These are phyloP conservation scores for Collybiopsis confluens DNA, from an alignment of 768 basidiomycete species.

Conservation along the genomic window DNA sequence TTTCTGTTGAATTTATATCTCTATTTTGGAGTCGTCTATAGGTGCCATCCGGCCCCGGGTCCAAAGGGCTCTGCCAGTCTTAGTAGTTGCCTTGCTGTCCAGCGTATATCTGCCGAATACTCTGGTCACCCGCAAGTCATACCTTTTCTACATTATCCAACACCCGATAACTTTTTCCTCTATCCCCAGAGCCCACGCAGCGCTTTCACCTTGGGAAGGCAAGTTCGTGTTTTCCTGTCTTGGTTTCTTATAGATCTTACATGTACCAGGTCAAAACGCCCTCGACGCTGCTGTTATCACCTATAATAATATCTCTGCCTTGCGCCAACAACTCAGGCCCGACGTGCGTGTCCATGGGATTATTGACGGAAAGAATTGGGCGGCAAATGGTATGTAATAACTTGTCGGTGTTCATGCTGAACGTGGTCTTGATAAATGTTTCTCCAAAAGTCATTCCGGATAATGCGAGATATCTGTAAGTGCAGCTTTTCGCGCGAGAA, in stretches of 20 bases:
- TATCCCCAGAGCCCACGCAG: conserved; percentile 62
- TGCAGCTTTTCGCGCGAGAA: no score
- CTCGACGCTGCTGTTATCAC: conserved; percentile 82
- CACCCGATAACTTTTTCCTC: not conserved
- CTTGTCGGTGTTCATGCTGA: no score
- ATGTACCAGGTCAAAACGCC: no score
- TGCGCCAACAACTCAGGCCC: conserved; percentile 80
- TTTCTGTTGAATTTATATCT: not conserved
- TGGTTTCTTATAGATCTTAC: no score
- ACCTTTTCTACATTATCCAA: not conserved
- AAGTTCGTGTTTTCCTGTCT: no score
- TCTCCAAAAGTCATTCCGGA: conserved; percentile 69
- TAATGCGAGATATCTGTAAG: conserved; percentile 43
- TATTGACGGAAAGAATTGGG: conserved; percentile 73
- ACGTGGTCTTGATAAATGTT: not conserved
- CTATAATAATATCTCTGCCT: conserved; percentile 72
- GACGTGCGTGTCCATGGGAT: conserved; percentile 78
- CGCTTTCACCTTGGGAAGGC: conserved; percentile 81
- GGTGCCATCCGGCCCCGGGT: conserved; percentile 83
- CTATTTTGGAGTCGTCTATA: conserved; percentile 17
- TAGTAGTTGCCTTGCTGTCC: conserved; percentile 58
- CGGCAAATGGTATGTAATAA: conserved; percentile 53
- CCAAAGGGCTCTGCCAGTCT: conserved; percentile 66
- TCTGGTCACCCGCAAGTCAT: conserved; percentile 62
- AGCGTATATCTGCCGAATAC: conserved; percentile 59